phyloP scores from a whole-genome alignment of 2,329 filamentous ascomycete species.

The Calonectria crousiana region DNA sequence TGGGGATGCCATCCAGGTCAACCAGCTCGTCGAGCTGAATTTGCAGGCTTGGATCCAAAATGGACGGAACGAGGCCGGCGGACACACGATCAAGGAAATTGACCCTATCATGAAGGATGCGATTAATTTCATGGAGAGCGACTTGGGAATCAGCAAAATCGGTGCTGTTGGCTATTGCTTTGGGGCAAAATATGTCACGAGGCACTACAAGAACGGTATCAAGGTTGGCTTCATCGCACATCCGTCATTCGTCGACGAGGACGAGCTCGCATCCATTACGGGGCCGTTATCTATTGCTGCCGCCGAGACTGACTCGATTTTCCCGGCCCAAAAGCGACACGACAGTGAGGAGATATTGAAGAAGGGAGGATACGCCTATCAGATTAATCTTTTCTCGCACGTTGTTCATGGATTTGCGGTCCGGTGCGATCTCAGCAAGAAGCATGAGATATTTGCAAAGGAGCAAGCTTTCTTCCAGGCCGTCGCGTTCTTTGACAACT shows the following conservation, averaged over 20 bases:
- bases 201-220: slow-evolving; percentile 73
- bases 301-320: slow-evolving; percentile 73
- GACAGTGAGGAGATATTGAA: slow-evolving; percentile 71
- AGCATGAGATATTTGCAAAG: slow-evolving; percentile 75
- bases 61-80: slow-evolving; percentile 60
- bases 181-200: slow-evolving; percentile 73
- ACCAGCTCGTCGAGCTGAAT: slow-evolving; percentile 48
- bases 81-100: slow-evolving; percentile 44
- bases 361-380: slow-evolving; percentile 71
- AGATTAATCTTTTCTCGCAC: slow-evolving; percentile 81
- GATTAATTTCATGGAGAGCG: slow-evolving; percentile 67
- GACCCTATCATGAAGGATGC: slow-evolving; percentile 46
- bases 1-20: slow-evolving; percentile 57
- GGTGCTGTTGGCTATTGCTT: slow-evolving; percentile 81
- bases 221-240: slow-evolving; percentile 82
- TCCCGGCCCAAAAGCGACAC: slow-evolving; percentile 73
- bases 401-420: slow-evolving; percentile 83
- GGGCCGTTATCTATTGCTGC: slow-evolving; percentile 77
- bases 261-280: slow-evolving; percentile 73
- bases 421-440: slow-evolving; percentile 70
- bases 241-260: slow-evolving; percentile 78
- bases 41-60: slow-evolving; percentile 47
- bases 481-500: slow-evolving; percentile 73
- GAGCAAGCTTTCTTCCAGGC: slow-evolving; percentile 86
- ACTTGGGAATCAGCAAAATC: slow-evolving; percentile 67